Conservation (phyloP, 495 filamentous ascomycete genomes). For the Talaromyces borbonicus region DNA sequence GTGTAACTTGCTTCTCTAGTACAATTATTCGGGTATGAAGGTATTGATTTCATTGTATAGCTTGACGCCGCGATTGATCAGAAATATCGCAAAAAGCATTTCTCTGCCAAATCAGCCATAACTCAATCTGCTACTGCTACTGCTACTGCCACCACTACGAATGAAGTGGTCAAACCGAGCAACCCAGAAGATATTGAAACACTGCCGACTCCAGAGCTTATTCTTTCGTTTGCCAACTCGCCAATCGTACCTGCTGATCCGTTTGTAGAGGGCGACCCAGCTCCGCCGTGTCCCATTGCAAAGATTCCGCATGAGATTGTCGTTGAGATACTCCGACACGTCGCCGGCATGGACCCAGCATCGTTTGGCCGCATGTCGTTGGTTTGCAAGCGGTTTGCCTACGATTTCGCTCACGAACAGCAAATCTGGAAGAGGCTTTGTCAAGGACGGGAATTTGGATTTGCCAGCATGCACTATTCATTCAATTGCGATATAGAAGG, state of each 20-base stretch:
- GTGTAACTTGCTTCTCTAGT: constrained; percentile 6
- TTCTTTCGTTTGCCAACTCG: constrained; percentile 60
- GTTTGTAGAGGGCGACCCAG: constrained; percentile 51
- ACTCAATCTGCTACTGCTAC: constrained; percentile 37
- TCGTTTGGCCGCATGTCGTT: constrained; percentile 67
- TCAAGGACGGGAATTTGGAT: constrained; percentile 58
- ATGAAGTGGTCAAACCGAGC: constrained; percentile 43
- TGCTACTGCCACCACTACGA: no score
- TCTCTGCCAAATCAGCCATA: constrained; percentile 48
- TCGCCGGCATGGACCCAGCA: constrained; percentile 68
- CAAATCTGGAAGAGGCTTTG: constrained; percentile 81
- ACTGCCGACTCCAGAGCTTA: constrained; percentile 56
- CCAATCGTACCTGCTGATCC: constrained; percentile 51
- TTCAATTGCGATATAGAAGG: constrained; percentile 58
- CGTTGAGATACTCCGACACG: constrained; percentile 57
- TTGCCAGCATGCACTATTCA: constrained; percentile 75
- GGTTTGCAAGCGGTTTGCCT: constrained; percentile 83
- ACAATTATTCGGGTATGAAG: neutral
- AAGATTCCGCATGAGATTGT: constrained; percentile 75
- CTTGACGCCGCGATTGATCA: constrained; percentile 78
- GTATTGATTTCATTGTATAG: constrained; percentile 37
- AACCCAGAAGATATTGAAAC: constrained; percentile 20
- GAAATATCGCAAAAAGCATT: constrained; percentile 84
- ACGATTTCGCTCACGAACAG: constrained; percentile 74
- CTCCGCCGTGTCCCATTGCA: constrained; percentile 69